A percentile compares a stretch with the other conserved stretches of the same genome.
Evolutionary conservation across 768 basidiomycete genomes (phyloP).

Genomic region (Collybia mongolica): DNA sequence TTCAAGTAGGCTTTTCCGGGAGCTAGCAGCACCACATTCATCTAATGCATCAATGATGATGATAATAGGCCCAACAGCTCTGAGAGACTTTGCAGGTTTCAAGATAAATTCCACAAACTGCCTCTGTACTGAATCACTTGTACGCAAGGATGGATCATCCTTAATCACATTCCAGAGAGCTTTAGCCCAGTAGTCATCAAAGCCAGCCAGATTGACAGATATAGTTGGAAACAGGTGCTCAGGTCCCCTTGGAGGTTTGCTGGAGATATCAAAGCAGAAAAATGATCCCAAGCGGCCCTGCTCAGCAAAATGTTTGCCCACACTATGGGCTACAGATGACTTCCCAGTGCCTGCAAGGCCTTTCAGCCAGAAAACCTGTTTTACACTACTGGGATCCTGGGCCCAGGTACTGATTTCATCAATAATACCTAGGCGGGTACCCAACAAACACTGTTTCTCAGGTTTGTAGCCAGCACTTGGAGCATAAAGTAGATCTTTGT

Average conservation of each 20-base stretch:
- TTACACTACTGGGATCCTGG: background rate
- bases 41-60: constrained; percentile 36
- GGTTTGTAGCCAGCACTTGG: background rate
- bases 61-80: constrained; percentile 14
- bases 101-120: constrained; percentile 17
- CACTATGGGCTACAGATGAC: constrained; percentile 32
- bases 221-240: constrained; percentile 28
- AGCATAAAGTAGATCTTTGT: no score
- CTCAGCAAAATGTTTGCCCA: constrained; percentile 20
- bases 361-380: constrained; percentile 20
- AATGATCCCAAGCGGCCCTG: constrained; percentile 25
- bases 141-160: constrained; percentile 7
- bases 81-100: constrained; percentile 3
- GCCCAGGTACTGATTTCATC: constrained; percentile 23
- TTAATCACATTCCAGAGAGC: constrained; percentile 2
- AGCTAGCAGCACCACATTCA: constrained; percentile 23
- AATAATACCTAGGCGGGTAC: constrained; percentile 21
- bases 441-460: background rate
- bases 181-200: constrained; percentile 2
- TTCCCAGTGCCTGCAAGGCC: constrained; percentile 36
- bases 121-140: constrained; percentile 5
- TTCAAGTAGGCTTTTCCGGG: constrained; percentile 17
- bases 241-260: constrained; percentile 13
- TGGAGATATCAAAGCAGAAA: constrained; percentile 27
- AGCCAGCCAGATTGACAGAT: constrained; percentile 24